Conservation (phyloP, 1,139 yeast genomes). For the Candida buenavistaensis region DNA sequence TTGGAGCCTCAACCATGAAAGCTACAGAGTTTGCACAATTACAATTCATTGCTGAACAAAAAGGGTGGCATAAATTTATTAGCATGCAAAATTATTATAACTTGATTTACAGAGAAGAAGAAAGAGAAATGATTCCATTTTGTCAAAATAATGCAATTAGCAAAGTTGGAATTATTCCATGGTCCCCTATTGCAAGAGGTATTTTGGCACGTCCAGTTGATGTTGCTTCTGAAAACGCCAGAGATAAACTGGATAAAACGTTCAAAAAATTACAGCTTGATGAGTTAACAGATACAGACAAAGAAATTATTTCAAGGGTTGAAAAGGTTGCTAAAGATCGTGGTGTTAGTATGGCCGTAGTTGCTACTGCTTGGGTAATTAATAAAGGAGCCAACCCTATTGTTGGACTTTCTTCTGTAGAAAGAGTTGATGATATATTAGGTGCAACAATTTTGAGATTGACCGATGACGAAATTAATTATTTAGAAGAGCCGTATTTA, state of each 20-base stretch:
- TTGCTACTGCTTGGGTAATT: slow-evolving; percentile 57
- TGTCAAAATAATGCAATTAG: slow-evolving; percentile 29
- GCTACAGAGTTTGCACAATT: slow-evolving; percentile 48
- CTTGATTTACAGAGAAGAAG: slow-evolving; percentile 58
- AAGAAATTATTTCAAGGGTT: slow-evolving; percentile 48
- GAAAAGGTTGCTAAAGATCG: slow-evolving; percentile 50
- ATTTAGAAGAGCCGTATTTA: slow-evolving; percentile 50
- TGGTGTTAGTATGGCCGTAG: slow-evolving; percentile 49
- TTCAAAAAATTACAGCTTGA: slow-evolving; percentile 10
- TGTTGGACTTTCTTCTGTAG: slow-evolving; percentile 53
- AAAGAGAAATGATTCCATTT: slow-evolving; percentile 57
- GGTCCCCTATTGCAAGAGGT: slow-evolving; percentile 54
- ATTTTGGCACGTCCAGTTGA: slow-evolving; percentile 40
- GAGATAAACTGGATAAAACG: slow-evolving; percentile 12
- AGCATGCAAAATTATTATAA: slow-evolving; percentile 61
- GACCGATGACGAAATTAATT: slow-evolving; percentile 42
- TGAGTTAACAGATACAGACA: slow-evolving; percentile 19
- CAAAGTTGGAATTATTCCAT: slow-evolving; percentile 51
- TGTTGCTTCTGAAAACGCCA: slow-evolving; percentile 7
- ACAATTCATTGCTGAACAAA: slow-evolving; percentile 52
- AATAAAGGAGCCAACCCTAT: slow-evolving; percentile 54
- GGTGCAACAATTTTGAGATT: slow-evolving; percentile 41
- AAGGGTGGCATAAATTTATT: slow-evolving; percentile 55
- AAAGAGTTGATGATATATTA: slow-evolving; percentile 55
- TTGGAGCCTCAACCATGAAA: slow-evolving; percentile 62